A percentile compares a stretch with the other conserved stretches of the same genome.
Conservation (phyloP, 2,329 filamentous ascomycete species). For the Paecilomyces dactylethromorphus region DNA sequence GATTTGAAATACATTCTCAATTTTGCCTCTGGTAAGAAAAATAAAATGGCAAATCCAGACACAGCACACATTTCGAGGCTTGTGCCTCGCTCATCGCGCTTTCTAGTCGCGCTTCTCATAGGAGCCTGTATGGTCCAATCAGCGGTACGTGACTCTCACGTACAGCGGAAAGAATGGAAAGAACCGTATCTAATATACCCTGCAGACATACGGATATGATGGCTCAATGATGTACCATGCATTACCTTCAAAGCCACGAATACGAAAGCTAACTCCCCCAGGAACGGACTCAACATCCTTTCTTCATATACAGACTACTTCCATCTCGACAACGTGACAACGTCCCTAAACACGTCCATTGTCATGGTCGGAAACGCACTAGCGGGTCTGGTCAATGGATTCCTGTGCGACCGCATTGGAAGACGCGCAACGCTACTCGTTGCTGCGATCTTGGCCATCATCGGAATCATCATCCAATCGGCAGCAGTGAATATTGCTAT, state of each 20-base stretch:
- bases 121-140: not conserved
- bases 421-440: constrained; percentile 41
- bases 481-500: constrained; percentile 45
- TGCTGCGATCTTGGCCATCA: constrained; percentile 32
- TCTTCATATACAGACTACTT: constrained; percentile 11
- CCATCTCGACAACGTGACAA: constrained; percentile 8
- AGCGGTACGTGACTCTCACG: not conserved
- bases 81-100: not conserved
- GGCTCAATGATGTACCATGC: constrained; percentile 3
- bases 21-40: not conserved
- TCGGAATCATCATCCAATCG: constrained; percentile 40
- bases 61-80: not conserved
- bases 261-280: not conserved
- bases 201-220: constrained; percentile 7
- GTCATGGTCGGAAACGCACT: constrained; percentile 40
- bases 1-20: not conserved
- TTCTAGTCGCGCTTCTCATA: not conserved
- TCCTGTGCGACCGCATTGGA: constrained; percentile 36
- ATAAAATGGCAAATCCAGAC: not conserved
- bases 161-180: not conserved
- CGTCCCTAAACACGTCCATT: constrained; percentile 8
- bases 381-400: constrained; percentile 36
- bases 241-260: too few species aligned
- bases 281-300: constrained; percentile 10
- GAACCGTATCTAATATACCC: not conserved